Base-by-base conservation (phyloP, 2,329 filamentous ascomycete species). In the Fusarium sp. region DNA sequence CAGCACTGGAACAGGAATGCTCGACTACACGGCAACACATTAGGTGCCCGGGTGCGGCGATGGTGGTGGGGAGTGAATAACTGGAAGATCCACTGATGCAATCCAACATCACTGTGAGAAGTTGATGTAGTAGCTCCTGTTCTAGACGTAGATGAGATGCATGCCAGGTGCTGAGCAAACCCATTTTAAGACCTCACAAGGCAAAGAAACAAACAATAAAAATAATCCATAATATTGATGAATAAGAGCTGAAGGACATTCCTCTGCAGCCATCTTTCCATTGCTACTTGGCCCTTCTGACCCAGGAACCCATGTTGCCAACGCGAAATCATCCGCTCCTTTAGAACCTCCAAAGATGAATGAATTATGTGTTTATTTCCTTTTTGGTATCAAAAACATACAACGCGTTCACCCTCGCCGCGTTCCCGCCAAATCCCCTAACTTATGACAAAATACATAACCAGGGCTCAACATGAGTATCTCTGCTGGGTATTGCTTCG, bases 51-150 rank as follows among this genome's bases (percentile, higher is more conserved):
- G 75, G 85, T 97, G 58, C 88, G 97, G 77, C 88, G 95, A 75
- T 98, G 96, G 97, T 99, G 97, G 96, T 98, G 95, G 86, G 90
- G 89, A 25, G 94, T 97, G 20, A 98, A 98, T 80, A 95, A 97
- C 79, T 98, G 97, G 97, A 87, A 88, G 58, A 83, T 96, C 66
- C 92, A 52, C 17, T 52, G 27, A 52, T 32, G 47, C 17, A 52
- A 32, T 14, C 10, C 10, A 20, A 65, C 72, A 76, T 71, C 52
- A 38, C 38, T 20, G 75, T 61, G 45, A 65, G 66, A 40, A 54
- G 14, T 52, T 75, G 63, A 47, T 32, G 6, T 3, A 15, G 4
- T 45, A 52, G 25, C 14, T 30, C 22, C 15, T 52, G 4, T 47
- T 14, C 43, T 14, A 47, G 1, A 52, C 25, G 45, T 15, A 11